These are phyloP conservation scores for Talaromyces sp. DNA, from an alignment of 2,329 filamentous ascomycete genomes.

Conservation along the genomic window DNA sequence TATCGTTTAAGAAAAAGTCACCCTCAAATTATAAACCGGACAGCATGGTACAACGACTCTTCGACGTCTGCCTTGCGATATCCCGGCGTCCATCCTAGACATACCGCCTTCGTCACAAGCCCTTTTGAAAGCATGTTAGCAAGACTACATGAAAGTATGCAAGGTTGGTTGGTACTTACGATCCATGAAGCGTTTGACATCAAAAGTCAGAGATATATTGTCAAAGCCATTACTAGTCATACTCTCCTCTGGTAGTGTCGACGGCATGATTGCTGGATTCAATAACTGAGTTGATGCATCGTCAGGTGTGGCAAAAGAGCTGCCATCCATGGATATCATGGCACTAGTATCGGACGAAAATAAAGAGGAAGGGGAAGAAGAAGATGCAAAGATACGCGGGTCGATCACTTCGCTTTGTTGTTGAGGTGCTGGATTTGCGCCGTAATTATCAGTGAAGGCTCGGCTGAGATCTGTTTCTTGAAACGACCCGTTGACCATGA, in stretches of 20 bases:
- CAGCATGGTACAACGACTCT: not conserved
- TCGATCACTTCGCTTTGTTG: not conserved
- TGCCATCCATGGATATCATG: not conserved
- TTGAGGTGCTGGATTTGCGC: not conserved
- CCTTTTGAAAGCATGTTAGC: not conserved
- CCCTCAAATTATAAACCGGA: not conserved
- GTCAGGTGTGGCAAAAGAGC: not conserved
- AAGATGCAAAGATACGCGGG: not conserved
- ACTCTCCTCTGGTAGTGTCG: not conserved
- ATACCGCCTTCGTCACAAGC: slow-evolving; percentile 6
- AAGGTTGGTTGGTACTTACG: not conserved
- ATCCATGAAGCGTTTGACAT: slow-evolving; percentile 6
- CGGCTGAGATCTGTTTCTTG: not conserved
- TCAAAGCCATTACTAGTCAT: not conserved
- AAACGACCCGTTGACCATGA: not conserved
- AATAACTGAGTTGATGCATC: not conserved
- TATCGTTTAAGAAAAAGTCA: not conserved
- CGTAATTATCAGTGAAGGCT: not conserved
- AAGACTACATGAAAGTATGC: not conserved
- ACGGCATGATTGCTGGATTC: not conserved
- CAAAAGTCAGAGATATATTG: slow-evolving; percentile 2
- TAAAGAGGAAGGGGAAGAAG: not conserved
- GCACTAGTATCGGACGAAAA: not conserved
- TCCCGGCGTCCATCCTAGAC: slow-evolving; percentile 11
- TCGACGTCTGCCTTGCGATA: slow-evolving; percentile 12